These are phyloP conservation scores for Agrocybe praecox DNA, from an alignment of 768 basidiomycete genomes.

Conservation along the genomic window DNA sequence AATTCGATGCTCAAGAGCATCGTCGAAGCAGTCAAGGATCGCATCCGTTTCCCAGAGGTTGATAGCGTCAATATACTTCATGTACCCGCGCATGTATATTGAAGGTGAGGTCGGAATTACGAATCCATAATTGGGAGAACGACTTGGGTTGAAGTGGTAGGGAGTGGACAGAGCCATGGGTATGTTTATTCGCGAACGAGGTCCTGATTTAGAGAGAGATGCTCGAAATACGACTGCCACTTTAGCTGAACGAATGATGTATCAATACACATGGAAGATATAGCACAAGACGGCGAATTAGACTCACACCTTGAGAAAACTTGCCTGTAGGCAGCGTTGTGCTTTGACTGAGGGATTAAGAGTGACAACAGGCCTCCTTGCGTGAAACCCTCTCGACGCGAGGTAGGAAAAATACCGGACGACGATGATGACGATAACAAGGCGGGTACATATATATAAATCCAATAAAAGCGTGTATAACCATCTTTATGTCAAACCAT, in stretches of 20 bases:
- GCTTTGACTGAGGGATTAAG: background rate
- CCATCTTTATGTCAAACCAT: conserved; percentile 13
- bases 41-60: conserved; percentile 30
- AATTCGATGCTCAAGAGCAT: conserved; percentile 35
- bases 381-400: background rate
- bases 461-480: conserved; percentile 8
- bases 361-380: background rate
- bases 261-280: too few relatives aligned
- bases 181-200: background rate
- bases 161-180: conserved; percentile 6
- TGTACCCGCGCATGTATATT: conserved; percentile 33
- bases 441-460: background rate
- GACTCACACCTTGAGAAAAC: too few relatives aligned
- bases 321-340: too few relatives aligned
- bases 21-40: conserved; percentile 32
- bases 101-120: conserved; percentile 29
- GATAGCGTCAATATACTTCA: conserved; percentile 33
- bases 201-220: background rate
- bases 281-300: too few relatives aligned
- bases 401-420: background rate
- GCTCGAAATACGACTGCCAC: background rate
- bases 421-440: conserved; percentile 9
- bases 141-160: conserved; percentile 24
- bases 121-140: conserved; percentile 27
- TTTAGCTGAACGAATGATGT: too few relatives aligned